These are phyloP conservation scores for Arthrobotrys musiformis DNA, from an alignment of 2,329 filamentous ascomycete genomes.

Conservation along the genomic window DNA sequence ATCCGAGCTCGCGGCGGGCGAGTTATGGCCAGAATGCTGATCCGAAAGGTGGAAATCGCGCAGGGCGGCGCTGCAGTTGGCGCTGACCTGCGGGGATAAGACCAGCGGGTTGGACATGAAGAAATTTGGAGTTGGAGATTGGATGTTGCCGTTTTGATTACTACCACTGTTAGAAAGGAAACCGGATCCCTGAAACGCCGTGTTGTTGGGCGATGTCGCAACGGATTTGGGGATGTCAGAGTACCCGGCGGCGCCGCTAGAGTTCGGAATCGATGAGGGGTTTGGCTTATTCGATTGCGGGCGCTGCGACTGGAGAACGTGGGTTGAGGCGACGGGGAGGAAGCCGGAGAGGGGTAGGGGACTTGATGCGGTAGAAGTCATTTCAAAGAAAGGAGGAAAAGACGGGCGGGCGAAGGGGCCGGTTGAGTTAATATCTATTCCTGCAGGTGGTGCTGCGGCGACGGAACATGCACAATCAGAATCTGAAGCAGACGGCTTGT, in stretches of 20 bases:
- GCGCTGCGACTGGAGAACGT: constrained; percentile 42
- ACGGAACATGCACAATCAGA: constrained; percentile 32
- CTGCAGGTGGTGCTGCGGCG: constrained; percentile 15
- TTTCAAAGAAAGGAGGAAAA: constrained; percentile 18
- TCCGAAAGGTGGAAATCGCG: constrained; percentile 50
- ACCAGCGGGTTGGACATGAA: constrained; percentile 52
- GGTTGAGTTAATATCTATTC: constrained; percentile 21
- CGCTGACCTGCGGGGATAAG: constrained; percentile 45
- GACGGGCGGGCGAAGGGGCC: neutral
- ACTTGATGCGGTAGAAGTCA: constrained; percentile 43
- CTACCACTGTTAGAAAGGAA: neutral
- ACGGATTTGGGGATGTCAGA: constrained; percentile 31
- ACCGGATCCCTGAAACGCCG: neutral
- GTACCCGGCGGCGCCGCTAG: constrained; percentile 13
- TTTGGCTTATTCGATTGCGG: constrained; percentile 1
- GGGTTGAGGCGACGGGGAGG: constrained; percentile 44
- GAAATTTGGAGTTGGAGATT: constrained; percentile 21
- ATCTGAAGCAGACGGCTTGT: constrained; percentile 17
- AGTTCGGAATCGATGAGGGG: neutral
- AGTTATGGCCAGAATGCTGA: constrained; percentile 38
- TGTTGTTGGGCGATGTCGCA: constrained; percentile 21
- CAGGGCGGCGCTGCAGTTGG: constrained; percentile 52
- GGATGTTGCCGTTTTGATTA: constrained; percentile 21
- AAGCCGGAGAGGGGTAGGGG: constrained; percentile 30
- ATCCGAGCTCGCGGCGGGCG: constrained; percentile 50